Base-by-base conservation (phyloP, 129 eudicot genomes). In the Pulicaria dysenterica region DNA sequence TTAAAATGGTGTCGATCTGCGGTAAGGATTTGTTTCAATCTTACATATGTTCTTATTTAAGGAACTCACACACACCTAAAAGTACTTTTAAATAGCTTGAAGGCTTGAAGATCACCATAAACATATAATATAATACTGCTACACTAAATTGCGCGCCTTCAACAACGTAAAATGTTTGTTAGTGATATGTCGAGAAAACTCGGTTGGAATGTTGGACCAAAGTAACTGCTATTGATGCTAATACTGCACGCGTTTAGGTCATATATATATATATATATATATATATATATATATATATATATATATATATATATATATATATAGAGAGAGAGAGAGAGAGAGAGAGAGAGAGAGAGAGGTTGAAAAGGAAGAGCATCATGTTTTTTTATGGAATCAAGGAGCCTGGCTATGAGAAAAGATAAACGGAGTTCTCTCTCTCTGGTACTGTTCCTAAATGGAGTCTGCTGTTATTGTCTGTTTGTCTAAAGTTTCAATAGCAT, bases 211-310 rank as follows among this genome's bases (percentile, higher is more conserved):
- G 16, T 68, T 68, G 62, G 61, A 62, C 53, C 53, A 67, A 45
- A 67, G 15, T 13, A 72, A 44, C 55, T 43, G 37, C 59, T 38
- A 56, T 14, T 58, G 42, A 58, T 58, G 38, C 43, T 45, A 9
- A 60, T 60, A 39, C 5, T 46, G 81, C 81, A 77, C 75, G 75
- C 75, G 61, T 76, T 77, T 41, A 77, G 75, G 75, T 77, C 74
- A 77, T 68, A 77, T 68, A 24, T 24, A 24, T 24, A 24, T 24
- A 24, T 24, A 24, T 2, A 24, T 24, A 24, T 24, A 24, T 24
- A n/a, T n/a, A n/a, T n/a, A n/a, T n/a, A n/a, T n/a, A n/a, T n/a
- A n/a, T n/a, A n/a, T n/a, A n/a, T n/a, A n/a, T n/a, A n/a, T n/a
- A n/a, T n/a, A n/a, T n/a, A n/a, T n/a, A n/a, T n/a, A n/a, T n/a